Conservation (phyloP, 2,329 filamentous ascomycete genomes). For the Ophidiomyces ophidiicola region DNA sequence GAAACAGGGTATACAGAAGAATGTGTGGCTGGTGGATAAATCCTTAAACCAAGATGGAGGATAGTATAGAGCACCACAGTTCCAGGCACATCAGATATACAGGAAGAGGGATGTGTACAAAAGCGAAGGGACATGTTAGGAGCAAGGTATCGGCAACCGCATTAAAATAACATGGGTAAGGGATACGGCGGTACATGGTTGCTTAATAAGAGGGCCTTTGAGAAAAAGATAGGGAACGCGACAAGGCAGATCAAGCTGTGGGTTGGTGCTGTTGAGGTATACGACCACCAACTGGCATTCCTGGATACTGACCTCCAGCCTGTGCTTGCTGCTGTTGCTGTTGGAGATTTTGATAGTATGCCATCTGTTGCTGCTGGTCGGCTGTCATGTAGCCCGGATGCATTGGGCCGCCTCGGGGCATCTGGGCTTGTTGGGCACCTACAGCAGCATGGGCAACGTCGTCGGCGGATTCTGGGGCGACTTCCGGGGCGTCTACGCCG, state of each 20-base stretch:
- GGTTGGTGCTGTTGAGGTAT: slow-evolving; percentile 76
- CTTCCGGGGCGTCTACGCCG: slow-evolving; percentile 61
- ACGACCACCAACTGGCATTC: slow-evolving; percentile 61
- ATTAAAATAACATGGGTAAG: too few species aligned
- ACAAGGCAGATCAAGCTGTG: slow-evolving; percentile 46
- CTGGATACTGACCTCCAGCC: slow-evolving; percentile 55
- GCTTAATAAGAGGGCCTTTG: background rate
- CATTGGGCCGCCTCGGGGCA: slow-evolving; percentile 46
- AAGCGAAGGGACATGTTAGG: too few species aligned
- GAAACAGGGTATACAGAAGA: background rate
- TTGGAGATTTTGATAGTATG: slow-evolving; percentile 71
- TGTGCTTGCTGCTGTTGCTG: slow-evolving; percentile 57
- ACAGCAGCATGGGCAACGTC: slow-evolving; percentile 71
- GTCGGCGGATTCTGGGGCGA: slow-evolving; percentile 74
- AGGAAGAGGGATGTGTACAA: too few species aligned
- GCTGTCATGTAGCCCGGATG: slow-evolving; percentile 57
- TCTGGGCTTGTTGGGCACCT: slow-evolving; percentile 54
- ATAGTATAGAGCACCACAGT: too few species aligned
- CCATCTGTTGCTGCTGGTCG: slow-evolving; percentile 60
- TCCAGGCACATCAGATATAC: too few species aligned
- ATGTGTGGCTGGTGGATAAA: background rate
- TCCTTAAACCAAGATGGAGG: too few species aligned
- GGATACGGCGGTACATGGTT: background rate
- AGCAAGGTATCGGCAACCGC: too few species aligned
- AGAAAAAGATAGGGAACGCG: background rate